Evolutionary conservation across 202 grass and related monocot species (phyloP).

Genomic region (Tripidium arundinaceum): DNA sequence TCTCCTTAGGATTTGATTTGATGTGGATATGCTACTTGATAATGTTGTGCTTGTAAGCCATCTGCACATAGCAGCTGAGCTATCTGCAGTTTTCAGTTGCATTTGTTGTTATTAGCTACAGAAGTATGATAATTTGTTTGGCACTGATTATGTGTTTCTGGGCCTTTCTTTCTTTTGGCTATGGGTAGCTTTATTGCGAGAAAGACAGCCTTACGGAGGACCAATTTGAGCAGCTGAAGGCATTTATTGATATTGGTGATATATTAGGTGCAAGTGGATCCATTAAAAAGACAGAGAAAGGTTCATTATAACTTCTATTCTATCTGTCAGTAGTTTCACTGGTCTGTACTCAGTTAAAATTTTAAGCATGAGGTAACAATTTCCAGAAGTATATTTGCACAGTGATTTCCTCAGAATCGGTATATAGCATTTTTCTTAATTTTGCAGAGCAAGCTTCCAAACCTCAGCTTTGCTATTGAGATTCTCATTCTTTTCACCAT

Average conservation of each 20-base stretch:
- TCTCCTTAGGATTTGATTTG: background rate
- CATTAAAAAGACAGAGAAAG: constrained; percentile 98
- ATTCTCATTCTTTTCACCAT: background rate
- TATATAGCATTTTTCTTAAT: background rate
- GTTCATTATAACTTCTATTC: constrained; percentile 36
- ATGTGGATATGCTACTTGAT: background rate
- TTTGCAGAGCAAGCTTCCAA: background rate
- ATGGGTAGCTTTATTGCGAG: constrained; percentile 86
- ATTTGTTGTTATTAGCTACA: constrained; percentile 24
- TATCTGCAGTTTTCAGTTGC: background rate
- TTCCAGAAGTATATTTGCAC: background rate
- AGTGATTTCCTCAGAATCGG: background rate
- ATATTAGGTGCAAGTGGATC: constrained; percentile 88
- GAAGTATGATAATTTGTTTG: constrained; percentile 1
- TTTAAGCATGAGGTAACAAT: constrained; percentile 7
- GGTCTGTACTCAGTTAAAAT: background rate
- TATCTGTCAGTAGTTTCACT: background rate
- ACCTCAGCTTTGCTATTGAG: constrained; percentile 1
- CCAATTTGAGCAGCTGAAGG: constrained; percentile 83
- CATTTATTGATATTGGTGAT: constrained; percentile 94
- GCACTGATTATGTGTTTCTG: constrained; percentile 14
- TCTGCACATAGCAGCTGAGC: constrained; percentile 6
- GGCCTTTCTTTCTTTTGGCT: constrained; percentile 29
- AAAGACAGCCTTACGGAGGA: constrained; percentile 81
- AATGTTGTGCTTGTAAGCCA: background rate